Conservation (phyloP, 1,284 basidiomycete genomes). For the Golubevia sp. region DNA sequence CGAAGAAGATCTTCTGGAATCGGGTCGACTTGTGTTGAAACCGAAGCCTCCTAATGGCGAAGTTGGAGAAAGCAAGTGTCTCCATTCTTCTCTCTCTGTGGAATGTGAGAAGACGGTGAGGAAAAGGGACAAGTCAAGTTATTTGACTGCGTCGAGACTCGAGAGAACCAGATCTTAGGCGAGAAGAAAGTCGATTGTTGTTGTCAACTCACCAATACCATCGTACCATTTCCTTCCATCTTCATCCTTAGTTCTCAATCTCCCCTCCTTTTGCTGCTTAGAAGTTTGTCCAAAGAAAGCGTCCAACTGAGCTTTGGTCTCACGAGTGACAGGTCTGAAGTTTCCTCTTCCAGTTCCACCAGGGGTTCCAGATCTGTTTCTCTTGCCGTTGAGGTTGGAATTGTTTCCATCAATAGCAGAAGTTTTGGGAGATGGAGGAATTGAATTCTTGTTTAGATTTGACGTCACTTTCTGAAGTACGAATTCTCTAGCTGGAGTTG, state of each 20-base stretch:
- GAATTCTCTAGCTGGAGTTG: too few relatives aligned
- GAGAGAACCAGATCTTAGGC: too few relatives aligned
- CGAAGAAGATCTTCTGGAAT: neutral
- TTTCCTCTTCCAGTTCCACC: slow-evolving; percentile 4
- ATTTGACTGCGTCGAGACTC: too few relatives aligned
- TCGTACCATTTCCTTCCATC: slow-evolving; percentile 31
- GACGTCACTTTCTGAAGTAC: too few relatives aligned
- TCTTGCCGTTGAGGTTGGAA: neutral
- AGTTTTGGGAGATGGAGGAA: neutral
- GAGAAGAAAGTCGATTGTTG: too few relatives aligned
- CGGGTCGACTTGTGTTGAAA: neutral
- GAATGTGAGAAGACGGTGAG: neutral
- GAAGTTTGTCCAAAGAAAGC: slow-evolving; percentile 29
- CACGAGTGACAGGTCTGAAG: slow-evolving; percentile 29
- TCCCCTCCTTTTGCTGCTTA: slow-evolving; percentile 21
- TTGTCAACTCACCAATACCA: slow-evolving; percentile 15
- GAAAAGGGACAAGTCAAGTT: neutral
- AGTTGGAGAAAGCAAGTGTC: neutral
- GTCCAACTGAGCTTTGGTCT: slow-evolving; percentile 31
- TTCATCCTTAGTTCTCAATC: slow-evolving; percentile 20
- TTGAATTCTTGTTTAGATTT: too few relatives aligned
- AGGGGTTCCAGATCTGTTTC: neutral
- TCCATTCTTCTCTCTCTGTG: neutral
- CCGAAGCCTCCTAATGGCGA: neutral
- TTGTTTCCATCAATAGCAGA: too few relatives aligned